Conservation (phyloP, 176 grass and related monocot genomes). For the bread wheat (Triticum aestivum) region IWGSC_CS_RefSeq_v2.1 NC_057795.1:163386509-163387008, state of each 20-base stretch:
- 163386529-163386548: too few relatives aligned
- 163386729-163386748: background rate
- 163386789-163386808: background rate
- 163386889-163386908: conserved; percentile 12
- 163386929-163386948: conserved; percentile 16
- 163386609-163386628: background rate
- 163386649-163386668: background rate
- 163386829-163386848: conserved; percentile 14
- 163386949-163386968: conserved; percentile 17
- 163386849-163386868: conserved; percentile 1
- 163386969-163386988: conserved; percentile 38
- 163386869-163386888: conserved; percentile 34
- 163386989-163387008: conserved; percentile 43
- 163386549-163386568: too few relatives aligned
- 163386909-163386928: conserved; percentile 31
- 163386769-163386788: conserved; percentile 3
- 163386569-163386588: too few relatives aligned
- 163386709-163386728: background rate
- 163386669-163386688: background rate
- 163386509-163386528: too few relatives aligned
- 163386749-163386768: background rate
- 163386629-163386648: background rate
- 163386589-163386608: too few relatives aligned
- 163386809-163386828: conserved; percentile 9
- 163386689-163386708: background rate